These are phyloP conservation scores for Pugionium cornutum DNA, from an alignment of 345 rosid genomes.

Conservation along the genomic window DNA sequence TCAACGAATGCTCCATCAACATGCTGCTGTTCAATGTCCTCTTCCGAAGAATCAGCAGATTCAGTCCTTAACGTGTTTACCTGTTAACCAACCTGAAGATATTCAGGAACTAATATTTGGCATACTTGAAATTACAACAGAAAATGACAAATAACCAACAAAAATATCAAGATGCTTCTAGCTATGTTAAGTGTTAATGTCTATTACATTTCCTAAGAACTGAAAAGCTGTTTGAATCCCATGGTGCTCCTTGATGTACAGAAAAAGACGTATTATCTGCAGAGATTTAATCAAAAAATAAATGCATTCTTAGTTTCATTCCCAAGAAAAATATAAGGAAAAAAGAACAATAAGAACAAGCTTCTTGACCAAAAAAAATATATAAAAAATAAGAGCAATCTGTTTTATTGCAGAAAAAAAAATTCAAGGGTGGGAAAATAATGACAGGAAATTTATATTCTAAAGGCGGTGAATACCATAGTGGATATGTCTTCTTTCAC, in stretches of 20 bases:
- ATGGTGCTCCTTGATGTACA: constrained; percentile 79
- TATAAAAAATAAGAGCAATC: not conserved
- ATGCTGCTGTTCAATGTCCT: constrained; percentile 73
- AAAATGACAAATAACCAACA: constrained; percentile 17
- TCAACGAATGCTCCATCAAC: constrained; percentile 94
- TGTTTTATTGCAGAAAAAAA: not conserved
- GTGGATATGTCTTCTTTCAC: constrained; percentile 73
- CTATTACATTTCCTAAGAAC: constrained; percentile 81
- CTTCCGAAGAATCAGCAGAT: constrained; percentile 59
- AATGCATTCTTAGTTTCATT: constrained; percentile 11
- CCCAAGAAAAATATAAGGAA: not conserved
- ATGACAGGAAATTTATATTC: constrained; percentile 19
- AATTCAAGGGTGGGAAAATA: constrained; percentile 6
- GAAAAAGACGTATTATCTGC: constrained; percentile 89
- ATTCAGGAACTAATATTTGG: constrained; percentile 26
- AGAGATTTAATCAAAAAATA: constrained; percentile 30
- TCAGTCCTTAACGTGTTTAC: constrained; percentile 64
- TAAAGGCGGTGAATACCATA: constrained; percentile 59
- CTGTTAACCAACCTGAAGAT: constrained; percentile 45
- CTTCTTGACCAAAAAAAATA: constrained; percentile 2
- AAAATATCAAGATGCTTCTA: constrained; percentile 13
- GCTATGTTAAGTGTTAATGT: constrained; percentile 23
- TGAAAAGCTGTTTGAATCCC: constrained; percentile 78
- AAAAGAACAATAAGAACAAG: constrained; percentile 17
- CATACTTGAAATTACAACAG: constrained; percentile 21